Evolutionary conservation across 2,329 filamentous ascomycete species (phyloP).

Genomic region (Ophiocordyceps sinensis): DNA sequence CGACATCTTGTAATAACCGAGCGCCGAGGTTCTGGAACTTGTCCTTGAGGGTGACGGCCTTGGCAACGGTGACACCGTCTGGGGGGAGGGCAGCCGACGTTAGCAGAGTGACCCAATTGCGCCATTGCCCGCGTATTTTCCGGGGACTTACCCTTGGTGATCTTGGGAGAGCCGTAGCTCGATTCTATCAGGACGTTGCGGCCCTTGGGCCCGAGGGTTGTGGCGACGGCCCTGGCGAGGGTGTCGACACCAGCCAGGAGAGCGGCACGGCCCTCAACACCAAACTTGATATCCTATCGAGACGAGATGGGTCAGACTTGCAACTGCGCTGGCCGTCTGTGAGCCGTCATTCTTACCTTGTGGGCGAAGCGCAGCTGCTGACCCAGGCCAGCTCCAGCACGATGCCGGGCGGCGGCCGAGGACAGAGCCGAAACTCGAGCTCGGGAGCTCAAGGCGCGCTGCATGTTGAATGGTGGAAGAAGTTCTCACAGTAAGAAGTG

Average conservation of each 20-base stretch:
- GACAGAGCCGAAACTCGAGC: slow-evolving; percentile 69
- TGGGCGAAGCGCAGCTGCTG: slow-evolving; percentile 94
- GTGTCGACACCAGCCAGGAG: slow-evolving; percentile 93
- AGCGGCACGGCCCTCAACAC: slow-evolving; percentile 80
- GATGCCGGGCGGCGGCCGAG: slow-evolving; percentile 50
- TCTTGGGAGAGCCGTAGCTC: slow-evolving; percentile 96
- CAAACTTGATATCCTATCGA: slow-evolving; percentile 85
- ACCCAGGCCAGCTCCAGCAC: slow-evolving; percentile 49
- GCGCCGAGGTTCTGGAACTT: slow-evolving; percentile 99
- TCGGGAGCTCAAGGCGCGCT: slow-evolving; percentile 79
- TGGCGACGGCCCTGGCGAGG: slow-evolving; percentile 87
- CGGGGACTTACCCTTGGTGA: slow-evolving; percentile 73
- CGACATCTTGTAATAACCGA: slow-evolving; percentile 91
- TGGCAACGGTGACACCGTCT: slow-evolving; percentile 85
- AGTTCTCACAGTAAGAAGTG: not conserved
- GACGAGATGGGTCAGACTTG: slow-evolving; percentile 8
- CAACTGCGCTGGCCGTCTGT: not conserved
- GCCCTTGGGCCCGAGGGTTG: slow-evolving; percentile 93
- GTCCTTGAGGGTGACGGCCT: slow-evolving; percentile 85
- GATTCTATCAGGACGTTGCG: slow-evolving; percentile 98
- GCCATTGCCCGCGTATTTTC: not conserved
- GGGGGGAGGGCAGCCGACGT: not conserved
- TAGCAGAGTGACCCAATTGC: not conserved
- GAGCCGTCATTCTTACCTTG: slow-evolving; percentile 49
- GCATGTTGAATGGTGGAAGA: slow-evolving; percentile 48